Conservation (phyloP, 176 grass and related monocot species). For the Oryza officinalis region DNA sequence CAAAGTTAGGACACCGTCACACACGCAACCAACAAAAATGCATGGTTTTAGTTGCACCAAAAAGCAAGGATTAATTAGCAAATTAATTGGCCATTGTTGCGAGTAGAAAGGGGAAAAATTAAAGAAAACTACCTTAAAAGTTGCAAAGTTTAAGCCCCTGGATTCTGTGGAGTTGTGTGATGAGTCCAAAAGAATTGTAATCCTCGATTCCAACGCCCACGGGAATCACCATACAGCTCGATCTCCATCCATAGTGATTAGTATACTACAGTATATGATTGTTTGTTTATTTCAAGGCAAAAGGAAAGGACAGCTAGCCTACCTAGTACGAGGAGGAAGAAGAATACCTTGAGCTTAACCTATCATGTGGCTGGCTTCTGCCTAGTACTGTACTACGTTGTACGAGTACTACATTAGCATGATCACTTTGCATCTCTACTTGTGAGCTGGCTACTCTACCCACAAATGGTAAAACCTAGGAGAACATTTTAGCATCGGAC, state of each 20-base stretch:
- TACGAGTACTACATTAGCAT: slow-evolving; percentile 5
- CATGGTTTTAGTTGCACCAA: slow-evolving; percentile 21
- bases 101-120: background rate
- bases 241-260: background rate
- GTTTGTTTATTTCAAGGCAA: slow-evolving; percentile 35
- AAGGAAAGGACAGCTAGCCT: background rate
- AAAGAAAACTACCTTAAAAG: slow-evolving; percentile 40
- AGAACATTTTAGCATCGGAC: background rate
- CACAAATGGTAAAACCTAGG: slow-evolving; percentile 50
- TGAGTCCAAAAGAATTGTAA: slow-evolving; percentile 15
- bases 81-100: background rate
- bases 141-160: slow-evolving; percentile 33
- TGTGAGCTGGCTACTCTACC: background rate
- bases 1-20: background rate
- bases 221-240: background rate
- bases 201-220: slow-evolving; percentile 28
- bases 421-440: slow-evolving; percentile 23
- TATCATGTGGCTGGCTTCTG: background rate
- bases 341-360: background rate
- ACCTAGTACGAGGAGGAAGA: slow-evolving; percentile 42
- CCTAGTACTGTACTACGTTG: background rate
- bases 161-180: slow-evolving; percentile 26
- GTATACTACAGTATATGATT: background rate
- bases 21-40: background rate
- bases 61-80: slow-evolving; percentile 17